Conservation (phyloP, 345 rosid species). For the Hibiscus tridactylites region DNA sequence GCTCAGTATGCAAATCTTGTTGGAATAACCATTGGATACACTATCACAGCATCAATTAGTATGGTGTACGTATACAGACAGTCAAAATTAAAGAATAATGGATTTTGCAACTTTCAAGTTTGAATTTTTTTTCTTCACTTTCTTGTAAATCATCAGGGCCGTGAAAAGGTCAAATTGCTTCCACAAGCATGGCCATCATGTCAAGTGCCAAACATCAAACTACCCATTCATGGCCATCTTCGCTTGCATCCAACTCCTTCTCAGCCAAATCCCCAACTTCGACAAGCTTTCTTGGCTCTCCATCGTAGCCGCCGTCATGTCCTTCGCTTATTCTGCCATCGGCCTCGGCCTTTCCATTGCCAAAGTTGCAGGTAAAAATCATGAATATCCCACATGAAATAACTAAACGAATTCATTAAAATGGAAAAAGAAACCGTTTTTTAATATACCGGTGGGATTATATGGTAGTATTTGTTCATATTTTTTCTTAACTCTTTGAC, state of each 20-base stretch:
- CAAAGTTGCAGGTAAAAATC: conserved; percentile 1
- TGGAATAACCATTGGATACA: not conserved
- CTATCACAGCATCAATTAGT: not conserved
- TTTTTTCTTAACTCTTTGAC: too few relatives aligned
- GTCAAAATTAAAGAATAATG: not conserved
- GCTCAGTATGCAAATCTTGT: not conserved
- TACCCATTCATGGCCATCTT: not conserved
- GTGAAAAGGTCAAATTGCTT: not conserved
- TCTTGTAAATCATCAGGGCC: not conserved
- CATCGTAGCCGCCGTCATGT: conserved; percentile 83
- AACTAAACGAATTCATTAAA: not conserved
- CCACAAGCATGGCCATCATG: not conserved
- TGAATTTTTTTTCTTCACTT: too few relatives aligned
- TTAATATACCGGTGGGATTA: too few relatives aligned
- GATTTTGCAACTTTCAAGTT: not conserved
- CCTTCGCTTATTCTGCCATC: conserved; percentile 51
- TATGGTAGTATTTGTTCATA: too few relatives aligned
- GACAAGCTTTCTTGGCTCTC: conserved; percentile 52
- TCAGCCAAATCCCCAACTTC: not conserved
- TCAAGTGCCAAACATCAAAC: not conserved
- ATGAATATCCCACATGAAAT: not conserved
- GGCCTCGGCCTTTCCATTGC: not conserved
- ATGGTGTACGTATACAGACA: not conserved
- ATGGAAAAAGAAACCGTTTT: too few relatives aligned
- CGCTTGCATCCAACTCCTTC: not conserved